Evolutionary conservation across 257 asterid species (phyloP), one percentile per base, ranked within the genome.

Genomic region (Plantago elongata): DNA sequence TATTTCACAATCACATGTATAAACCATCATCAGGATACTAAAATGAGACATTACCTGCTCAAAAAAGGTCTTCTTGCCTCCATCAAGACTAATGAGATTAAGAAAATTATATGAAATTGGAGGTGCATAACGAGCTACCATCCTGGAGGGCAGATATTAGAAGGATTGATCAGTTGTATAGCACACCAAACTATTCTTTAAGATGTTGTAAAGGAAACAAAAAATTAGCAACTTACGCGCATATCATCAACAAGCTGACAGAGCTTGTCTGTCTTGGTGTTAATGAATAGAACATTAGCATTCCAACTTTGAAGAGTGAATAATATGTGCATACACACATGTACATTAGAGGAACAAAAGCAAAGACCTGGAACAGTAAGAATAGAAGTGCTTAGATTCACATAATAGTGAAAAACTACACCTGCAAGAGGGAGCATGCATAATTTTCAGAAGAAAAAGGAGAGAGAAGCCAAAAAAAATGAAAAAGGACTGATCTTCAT

Each of bases 51-150:
- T 82, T 77, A 89, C 97, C 97, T 77, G 67, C 85, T 93, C 97
- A 81, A 93, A 93, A 51, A 83, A 75, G 56, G 99, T 89, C 75
- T 61, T 74, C 83, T 85, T 82, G 73, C 75, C 74, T 64, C 73
- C 78, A 44, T 83, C 87, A 55, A 93, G 92, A 79, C 78, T 87
- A 66, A 93, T 93, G 81, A 93, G 99, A 77, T 93, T 89, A 57
- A 93, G 96, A 76, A 93, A 93, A 84, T 93, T 93, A 76, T 85
- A 93, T 1, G 99, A 93, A 79, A 93, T 82, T 51, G 99, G 94
- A 69, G 99, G 99, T 7, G 97, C 99, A 73, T 93, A 93, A 50
- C 99, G 93, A 74, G 97, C 99, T 77, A 93, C 90, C 97, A 89
- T 85, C 88, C 99, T 93, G 94, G 52, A 16, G 42, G 42, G 62